Percentiles rank a stretch among this genome's conserved stretches.
These are phyloP conservation scores for Globisporangium paddicum DNA, from an alignment of 352 stramenopile genomes.

Conservation along the genomic window DNA sequence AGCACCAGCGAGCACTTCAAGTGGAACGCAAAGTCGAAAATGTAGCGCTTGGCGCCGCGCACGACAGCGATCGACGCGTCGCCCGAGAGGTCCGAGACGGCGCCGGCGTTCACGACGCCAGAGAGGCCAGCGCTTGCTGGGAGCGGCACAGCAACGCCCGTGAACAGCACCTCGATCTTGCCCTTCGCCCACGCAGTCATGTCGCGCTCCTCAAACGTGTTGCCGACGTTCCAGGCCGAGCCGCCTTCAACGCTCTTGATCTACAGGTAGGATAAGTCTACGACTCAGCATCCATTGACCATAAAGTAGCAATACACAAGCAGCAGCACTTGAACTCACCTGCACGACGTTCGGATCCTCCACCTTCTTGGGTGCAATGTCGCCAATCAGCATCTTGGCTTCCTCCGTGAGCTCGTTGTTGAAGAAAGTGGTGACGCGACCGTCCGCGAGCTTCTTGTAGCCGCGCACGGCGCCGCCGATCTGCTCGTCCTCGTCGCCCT, in stretches of 20 bases:
- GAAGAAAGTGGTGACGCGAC: constrained; percentile 98
- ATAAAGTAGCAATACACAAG: too few species aligned
- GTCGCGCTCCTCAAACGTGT: constrained; percentile 92
- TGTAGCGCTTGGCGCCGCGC: constrained; percentile 92
- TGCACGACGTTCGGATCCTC: constrained; percentile 60
- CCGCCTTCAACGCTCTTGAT: constrained; percentile 82
- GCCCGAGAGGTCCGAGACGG: constrained; percentile 84
- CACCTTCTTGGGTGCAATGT: constrained; percentile 90
- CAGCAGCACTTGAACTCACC: too few species aligned
- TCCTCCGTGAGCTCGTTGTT: constrained; percentile 98
- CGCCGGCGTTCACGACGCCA: constrained; percentile 48
- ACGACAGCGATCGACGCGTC: constrained; percentile 92
- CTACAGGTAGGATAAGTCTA: constrained; percentile 22
- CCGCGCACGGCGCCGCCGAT: constrained; percentile 75
- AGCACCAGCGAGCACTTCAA: constrained; percentile 39
- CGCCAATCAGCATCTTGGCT: constrained; percentile 96
- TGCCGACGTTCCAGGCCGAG: constrained; percentile 92
- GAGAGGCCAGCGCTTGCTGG: constrained; percentile 14
- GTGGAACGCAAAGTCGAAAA: constrained; percentile 79
- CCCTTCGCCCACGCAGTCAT: constrained; percentile 86
- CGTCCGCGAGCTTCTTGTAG: constrained; percentile 96
- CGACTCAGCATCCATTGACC: too few species aligned
- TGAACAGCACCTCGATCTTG: constrained; percentile 63
- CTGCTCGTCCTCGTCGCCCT: constrained; percentile 64
- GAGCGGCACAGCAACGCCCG: constrained; percentile 32